Evolutionary conservation across 176 grass and related monocot species (phyloP).

Genomic region (Triticum urartu): DNA sequence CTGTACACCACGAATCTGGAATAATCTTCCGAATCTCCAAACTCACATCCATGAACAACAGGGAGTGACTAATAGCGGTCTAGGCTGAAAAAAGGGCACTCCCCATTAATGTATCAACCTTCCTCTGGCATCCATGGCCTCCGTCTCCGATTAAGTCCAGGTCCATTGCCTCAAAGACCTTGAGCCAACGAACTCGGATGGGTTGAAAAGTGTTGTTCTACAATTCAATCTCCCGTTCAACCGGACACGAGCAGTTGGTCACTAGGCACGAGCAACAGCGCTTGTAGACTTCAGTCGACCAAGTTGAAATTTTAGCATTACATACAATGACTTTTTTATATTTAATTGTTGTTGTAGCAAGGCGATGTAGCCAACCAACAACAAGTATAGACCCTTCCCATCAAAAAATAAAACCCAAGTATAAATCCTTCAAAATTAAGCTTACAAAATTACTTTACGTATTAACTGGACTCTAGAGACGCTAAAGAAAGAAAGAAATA

Average conservation of each 20-base stretch:
- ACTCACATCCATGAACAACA: neutral
- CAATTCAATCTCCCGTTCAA: neutral
- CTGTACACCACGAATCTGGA: neutral
- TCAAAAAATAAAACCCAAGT: too few relatives aligned
- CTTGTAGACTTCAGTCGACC: too few relatives aligned
- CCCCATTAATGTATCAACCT: neutral
- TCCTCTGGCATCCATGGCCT: neutral
- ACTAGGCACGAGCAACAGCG: too few relatives aligned
- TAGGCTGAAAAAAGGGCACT: neutral
- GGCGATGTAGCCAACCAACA: too few relatives aligned
- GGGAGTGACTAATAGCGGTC: neutral
- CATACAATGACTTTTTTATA: too few relatives aligned
- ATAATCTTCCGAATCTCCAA: neutral
- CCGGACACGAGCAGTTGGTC: neutral
- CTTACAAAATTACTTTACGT: too few relatives aligned
- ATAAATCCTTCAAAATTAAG: too few relatives aligned
- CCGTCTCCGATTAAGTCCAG: neutral
- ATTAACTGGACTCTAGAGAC: too few relatives aligned
- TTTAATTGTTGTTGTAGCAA: too few relatives aligned
- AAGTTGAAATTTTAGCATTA: too few relatives aligned
- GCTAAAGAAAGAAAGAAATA: too few relatives aligned
- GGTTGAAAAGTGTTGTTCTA: neutral
- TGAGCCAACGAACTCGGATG: neutral
- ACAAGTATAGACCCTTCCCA: too few relatives aligned
- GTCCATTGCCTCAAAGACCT: neutral